Conservation (phyloP, 805 yeast genomes). For the Candida vartiovaarae region DNA sequence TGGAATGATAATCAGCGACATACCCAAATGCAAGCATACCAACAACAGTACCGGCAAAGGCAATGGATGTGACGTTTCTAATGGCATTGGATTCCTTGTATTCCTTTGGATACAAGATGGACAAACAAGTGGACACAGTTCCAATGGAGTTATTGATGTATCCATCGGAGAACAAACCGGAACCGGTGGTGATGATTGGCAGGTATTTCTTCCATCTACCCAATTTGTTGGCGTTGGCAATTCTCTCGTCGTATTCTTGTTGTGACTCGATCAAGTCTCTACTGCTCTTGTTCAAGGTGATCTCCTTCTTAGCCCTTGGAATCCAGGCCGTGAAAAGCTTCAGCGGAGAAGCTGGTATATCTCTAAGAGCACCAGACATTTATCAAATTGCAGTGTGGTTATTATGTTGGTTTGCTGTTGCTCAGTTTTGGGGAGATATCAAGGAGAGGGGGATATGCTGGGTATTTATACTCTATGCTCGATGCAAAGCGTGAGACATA, state of each 20-base stretch:
- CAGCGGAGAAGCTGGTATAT: conserved; percentile 37
- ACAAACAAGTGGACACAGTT: conserved; percentile 66
- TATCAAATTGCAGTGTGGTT: too few relatives aligned
- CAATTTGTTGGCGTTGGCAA: conserved; percentile 12
- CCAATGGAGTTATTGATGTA: conserved; percentile 82
- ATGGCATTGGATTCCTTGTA: conserved; percentile 63
- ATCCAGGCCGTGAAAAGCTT: conserved; percentile 37
- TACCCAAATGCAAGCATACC: conserved; percentile 82
- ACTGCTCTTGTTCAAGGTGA: conserved; percentile 30
- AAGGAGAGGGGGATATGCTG: too few relatives aligned
- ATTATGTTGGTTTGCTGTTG: too few relatives aligned
- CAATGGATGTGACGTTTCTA: conserved; percentile 77
- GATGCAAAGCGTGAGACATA: too few relatives aligned
- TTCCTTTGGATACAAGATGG: conserved; percentile 54
- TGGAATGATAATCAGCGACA: conserved; percentile 69
- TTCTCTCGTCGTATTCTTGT: conserved; percentile 17
- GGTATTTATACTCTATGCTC: too few relatives aligned
- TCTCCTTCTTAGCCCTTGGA: conserved; percentile 34
- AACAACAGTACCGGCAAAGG: conserved; percentile 85
- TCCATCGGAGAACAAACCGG: conserved; percentile 91
- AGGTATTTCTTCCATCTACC: conserved; percentile 35
- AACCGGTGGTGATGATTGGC: conserved; percentile 81
- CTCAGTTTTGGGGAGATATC: too few relatives aligned
- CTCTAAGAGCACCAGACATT: conserved; percentile 27
- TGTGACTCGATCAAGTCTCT: conserved; percentile 20